These are phyloP conservation scores for Amauroascus verrucosus DNA, from an alignment of 2,329 filamentous ascomycete genomes.

Conservation along the genomic window DNA sequence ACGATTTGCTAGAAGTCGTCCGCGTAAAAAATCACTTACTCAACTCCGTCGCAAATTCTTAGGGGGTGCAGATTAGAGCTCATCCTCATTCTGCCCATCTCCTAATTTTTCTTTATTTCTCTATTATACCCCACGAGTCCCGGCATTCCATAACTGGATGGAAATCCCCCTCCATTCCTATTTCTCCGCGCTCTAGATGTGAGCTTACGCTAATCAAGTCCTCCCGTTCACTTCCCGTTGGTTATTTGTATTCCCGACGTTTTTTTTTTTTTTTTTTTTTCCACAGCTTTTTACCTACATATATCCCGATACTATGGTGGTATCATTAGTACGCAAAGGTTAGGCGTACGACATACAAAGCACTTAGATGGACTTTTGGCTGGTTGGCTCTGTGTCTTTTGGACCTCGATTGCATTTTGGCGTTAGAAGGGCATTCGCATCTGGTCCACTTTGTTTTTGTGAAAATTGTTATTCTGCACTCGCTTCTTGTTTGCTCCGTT, in stretches of 20 bases:
- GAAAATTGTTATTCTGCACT: neutral
- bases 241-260: neutral
- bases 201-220: too few species aligned
- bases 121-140: neutral
- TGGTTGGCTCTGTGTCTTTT: conserved; percentile 6
- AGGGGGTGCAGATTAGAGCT: neutral
- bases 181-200: too few species aligned
- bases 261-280: neutral
- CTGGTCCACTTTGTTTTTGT: neutral
- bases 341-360: neutral
- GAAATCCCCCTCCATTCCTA: too few species aligned
- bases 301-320: neutral
- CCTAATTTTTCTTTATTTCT: neutral
- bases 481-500: neutral
- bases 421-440: neutral
- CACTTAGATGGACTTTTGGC: neutral
- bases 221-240: too few species aligned
- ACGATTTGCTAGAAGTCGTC: neutral
- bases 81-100: neutral
- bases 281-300: neutral
- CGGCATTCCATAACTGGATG: neutral
- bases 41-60: conserved; percentile 11
- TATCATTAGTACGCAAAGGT: neutral
- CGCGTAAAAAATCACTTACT: conserved; percentile 9
- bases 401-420: conserved; percentile 5